Base-by-base conservation (phyloP, 768 basidiomycete species). In the button mushroom (Agaricus bisporus) region DNA sequence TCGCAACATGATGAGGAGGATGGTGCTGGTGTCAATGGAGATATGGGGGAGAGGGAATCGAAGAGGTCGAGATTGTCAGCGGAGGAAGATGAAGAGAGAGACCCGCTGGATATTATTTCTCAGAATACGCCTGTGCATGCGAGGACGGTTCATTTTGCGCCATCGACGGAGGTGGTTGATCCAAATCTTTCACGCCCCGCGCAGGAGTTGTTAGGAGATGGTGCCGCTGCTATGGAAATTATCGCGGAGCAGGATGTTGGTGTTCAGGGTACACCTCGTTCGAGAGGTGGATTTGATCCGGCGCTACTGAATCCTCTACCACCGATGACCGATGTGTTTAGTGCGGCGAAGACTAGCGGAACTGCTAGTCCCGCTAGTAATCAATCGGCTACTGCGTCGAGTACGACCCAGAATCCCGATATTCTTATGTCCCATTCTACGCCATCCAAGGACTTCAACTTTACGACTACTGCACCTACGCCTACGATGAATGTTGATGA, bases 1-100 rank as follows among this genome's bases (percentile, higher is more conserved):
- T 70, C 76, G 56, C 67, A 76, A 64, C 65, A 64, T 55, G 81
- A 82, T 4, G 83, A 83, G 53, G 79, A 73, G 36, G 86, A 83
- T 56, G 68, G 69, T 18, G 67, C 56, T 39, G 52, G 82, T 71
- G 56, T 66, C 64, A 43, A 64, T 29, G 53, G 47, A 3, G 56
- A 46, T 44, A 60, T 65, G 14, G 73, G 70, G 42, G 72, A 64
- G 46, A 73, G 79, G 48, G 77, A 78, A 53, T 67, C 78, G 39
- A 90, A 91, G 60, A 77, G 88, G 28, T 73, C 73, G 9, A 77
- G 73, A 64, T 76, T 78, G 58, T 59, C 68, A 4, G 66, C 68
- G 4, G 74, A 72, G 10, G 75, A 74, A 15, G 73, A 75, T 37
- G 76, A 77, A 25, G 78, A 76, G n/a, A 67, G 64, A 4, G 82